These are phyloP conservation scores for Monilinia fructigena DNA, from an alignment of 2,329 filamentous ascomycete genomes.

Conservation along the genomic window DNA sequence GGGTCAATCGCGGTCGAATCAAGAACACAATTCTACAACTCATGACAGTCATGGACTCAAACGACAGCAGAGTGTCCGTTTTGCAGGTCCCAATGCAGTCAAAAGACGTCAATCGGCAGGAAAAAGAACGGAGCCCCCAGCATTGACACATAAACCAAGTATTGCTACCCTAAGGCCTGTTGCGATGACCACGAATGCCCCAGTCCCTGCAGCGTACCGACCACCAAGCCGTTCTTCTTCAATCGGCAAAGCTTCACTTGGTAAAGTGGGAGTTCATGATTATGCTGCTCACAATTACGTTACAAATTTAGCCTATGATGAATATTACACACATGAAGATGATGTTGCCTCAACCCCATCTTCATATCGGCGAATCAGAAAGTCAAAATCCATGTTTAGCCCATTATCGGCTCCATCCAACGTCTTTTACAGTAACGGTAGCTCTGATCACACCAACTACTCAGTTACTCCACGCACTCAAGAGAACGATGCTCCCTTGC, in stretches of 20 bases:
- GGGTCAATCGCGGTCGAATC: constrained; percentile 22
- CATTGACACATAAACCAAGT: constrained; percentile 27
- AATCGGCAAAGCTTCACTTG: constrained; percentile 35
- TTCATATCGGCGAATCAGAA: constrained; percentile 52
- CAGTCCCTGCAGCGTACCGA: constrained; percentile 36
- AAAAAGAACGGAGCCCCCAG: constrained; percentile 29
- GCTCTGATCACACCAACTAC: constrained; percentile 27
- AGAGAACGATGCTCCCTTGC: constrained; percentile 39
- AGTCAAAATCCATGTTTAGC: constrained; percentile 55
- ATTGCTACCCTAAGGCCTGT: constrained; percentile 32
- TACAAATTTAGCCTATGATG: constrained; percentile 43
- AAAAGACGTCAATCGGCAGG: constrained; percentile 32
- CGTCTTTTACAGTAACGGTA: constrained; percentile 38
- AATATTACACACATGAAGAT: constrained; percentile 50
- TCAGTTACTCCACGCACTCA: constrained; percentile 33
- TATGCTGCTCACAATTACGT: constrained; percentile 40
- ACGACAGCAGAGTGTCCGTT: constrained; percentile 57
- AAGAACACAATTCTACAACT: constrained; percentile 31
- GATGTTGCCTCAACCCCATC: constrained; percentile 49
- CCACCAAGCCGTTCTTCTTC: constrained; percentile 40
- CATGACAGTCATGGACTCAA: constrained; percentile 38
- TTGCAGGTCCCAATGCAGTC: constrained; percentile 37
- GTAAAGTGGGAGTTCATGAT: constrained; percentile 35
- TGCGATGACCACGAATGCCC: constrained; percentile 35
- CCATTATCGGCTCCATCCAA: constrained; percentile 32